Evolutionary conservation across 2,329 filamentous ascomycete genomes (phyloP).

Genomic region (Trichoderma polysporum): DNA sequence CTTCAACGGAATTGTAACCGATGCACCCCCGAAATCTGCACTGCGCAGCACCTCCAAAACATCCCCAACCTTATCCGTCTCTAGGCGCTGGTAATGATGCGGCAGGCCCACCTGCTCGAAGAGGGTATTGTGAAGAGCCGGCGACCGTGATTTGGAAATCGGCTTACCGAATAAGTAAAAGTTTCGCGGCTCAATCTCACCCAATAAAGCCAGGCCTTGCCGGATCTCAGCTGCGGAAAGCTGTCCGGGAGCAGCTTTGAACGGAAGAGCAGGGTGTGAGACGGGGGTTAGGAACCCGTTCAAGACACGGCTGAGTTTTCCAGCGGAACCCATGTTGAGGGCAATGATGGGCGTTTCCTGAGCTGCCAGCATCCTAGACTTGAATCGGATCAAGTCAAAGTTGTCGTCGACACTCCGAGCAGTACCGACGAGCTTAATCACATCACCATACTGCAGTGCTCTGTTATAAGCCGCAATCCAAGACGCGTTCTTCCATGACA

Average conservation of each 20-base stretch:
- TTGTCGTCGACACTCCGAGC: constrained; percentile 80
- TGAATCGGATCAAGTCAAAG: constrained; percentile 79
- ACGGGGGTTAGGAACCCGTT: constrained; percentile 96
- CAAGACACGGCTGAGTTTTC: constrained; percentile 85
- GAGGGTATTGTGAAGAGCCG: constrained; percentile 83
- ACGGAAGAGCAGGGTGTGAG: constrained; percentile 82
- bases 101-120: constrained; percentile 77
- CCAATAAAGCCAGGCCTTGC: constrained; percentile 72
- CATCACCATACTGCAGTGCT: constrained; percentile 83
- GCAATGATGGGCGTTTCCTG: constrained; percentile 85
- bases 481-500: constrained; percentile 90
- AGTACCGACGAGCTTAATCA: constrained; percentile 90
- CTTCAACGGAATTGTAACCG: constrained; percentile 94
- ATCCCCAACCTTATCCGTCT: constrained; percentile 66
- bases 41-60: constrained; percentile 66
- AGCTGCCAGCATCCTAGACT: constrained; percentile 67
- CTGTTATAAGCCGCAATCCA: constrained; percentile 91
- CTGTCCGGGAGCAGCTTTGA: constrained; percentile 91
- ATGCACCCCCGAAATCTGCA: constrained; percentile 83
- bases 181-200: constrained; percentile 70
- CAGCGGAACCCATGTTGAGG: constrained; percentile 88
- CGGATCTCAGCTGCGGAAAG: constrained; percentile 88
- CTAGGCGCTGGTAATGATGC: constrained; percentile 73
- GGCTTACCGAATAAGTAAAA: constrained; percentile 91
- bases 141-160: constrained; percentile 78